Base-by-base conservation (phyloP, 2,329 filamentous ascomycete genomes). In the Calonectria hawksworthii region DNA sequence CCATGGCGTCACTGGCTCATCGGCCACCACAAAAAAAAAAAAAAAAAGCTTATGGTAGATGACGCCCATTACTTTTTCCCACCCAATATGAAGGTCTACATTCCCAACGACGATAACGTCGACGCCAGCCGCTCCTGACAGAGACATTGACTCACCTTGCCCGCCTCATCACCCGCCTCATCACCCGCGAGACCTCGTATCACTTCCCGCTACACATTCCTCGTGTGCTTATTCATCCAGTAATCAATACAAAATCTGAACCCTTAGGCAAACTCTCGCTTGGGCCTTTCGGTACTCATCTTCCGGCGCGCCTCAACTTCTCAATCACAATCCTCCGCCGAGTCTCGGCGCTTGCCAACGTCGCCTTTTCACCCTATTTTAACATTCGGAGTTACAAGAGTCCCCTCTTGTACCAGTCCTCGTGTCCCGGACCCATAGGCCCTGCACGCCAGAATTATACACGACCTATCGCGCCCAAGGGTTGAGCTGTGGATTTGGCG, bases 351-450 rank as follows among this genome's bases (percentile, higher is more conserved):
- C 75, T 75, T 38, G 59, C 72, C 76, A 75, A 41, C 63, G 67
- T 65, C 50, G 68, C 52, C 59, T 41, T 32, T 88, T 86, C 81
- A 28, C 26, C 26, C 87, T 88, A 86, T 86, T 86, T 80, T 80
- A 28, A 28, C n/a, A 18, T 28, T n/a, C 23, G 30, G 23, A 26
- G 56, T 8, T 34, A 4, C 36, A n/a, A 47, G 36, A 63, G 32
- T 18, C 56, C n/a, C n/a, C 16, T 4, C 34, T 13, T 13, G 23
- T 41, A 41, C n/a, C 36, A 41, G 14, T 23, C 56, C 4, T 23
- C 36, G 30, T n/a, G 36, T 30, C 23, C 26, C 16, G n/a, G 26
- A 41, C 16, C 32, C 32, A 38, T 38, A 61, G 34, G 21, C 18
- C 13, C 8, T 38, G n/a, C 34, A n/a, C 56, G 16, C 7, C 26